phyloP scores from a whole-genome alignment of 805 yeast genomes.

The Candida berthetii region DNA sequence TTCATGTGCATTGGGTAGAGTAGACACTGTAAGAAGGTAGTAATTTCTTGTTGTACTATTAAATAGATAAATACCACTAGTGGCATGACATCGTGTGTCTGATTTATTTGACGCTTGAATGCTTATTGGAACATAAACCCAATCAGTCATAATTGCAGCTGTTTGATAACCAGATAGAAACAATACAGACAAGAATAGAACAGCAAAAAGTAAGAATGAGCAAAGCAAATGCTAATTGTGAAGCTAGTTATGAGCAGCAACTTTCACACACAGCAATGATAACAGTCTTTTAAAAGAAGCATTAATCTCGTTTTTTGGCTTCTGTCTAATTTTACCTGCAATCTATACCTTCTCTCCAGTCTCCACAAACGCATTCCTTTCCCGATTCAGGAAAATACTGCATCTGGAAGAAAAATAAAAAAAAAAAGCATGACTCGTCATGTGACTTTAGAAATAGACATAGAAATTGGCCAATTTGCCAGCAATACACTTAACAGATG shows the following conservation, averaged over 20 bases:
- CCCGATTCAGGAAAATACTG: not conserved
- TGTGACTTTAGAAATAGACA: too few relatives aligned
- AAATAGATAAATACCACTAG: slow-evolving; percentile 16
- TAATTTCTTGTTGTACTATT: slow-evolving; percentile 7
- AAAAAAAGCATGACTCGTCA: too few relatives aligned
- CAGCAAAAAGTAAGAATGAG: not conserved
- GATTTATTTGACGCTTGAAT: slow-evolving; percentile 12
- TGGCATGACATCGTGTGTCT: slow-evolving; percentile 4
- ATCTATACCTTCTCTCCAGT: too few relatives aligned
- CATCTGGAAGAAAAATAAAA: not conserved
- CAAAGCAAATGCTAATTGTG: too few relatives aligned
- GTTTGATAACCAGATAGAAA: not conserved
- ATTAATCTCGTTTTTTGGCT: too few relatives aligned
- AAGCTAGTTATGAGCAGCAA: too few relatives aligned
- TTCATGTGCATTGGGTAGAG: slow-evolving; percentile 8
- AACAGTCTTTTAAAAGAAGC: too few relatives aligned
- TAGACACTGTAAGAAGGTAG: slow-evolving; percentile 12
- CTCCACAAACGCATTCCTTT: not conserved
- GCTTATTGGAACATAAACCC: slow-evolving; percentile 20
- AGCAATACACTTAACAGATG: too few relatives aligned
- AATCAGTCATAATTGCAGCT: slow-evolving; percentile 2
- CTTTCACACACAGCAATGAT: too few relatives aligned
- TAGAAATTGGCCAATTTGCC: too few relatives aligned
- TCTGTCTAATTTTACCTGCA: too few relatives aligned
- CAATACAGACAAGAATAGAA: not conserved